Conservation (phyloP, 2,329 filamentous ascomycete genomes). For the Neonectria magnoliae region DNA sequence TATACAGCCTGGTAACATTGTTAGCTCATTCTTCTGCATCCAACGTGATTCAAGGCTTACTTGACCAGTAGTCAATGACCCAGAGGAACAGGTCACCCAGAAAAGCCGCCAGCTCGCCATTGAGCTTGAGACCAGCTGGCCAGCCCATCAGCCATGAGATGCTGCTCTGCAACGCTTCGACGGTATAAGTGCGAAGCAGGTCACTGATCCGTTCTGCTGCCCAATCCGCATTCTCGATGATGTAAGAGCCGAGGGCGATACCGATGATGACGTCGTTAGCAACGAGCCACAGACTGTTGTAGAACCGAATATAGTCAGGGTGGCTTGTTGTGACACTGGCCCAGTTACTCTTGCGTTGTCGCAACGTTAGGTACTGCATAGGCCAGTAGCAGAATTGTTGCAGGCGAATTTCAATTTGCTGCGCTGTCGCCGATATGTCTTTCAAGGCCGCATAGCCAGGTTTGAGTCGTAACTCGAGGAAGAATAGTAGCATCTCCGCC, state of each 20-base stretch:
- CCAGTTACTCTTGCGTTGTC: constrained; percentile 92
- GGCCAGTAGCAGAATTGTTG: constrained; percentile 99
- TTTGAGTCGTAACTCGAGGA: constrained; percentile 86
- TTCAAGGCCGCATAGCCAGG: constrained; percentile 87
- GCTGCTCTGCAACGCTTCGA: constrained; percentile 86
- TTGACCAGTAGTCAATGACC: constrained; percentile 98
- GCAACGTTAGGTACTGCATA: constrained; percentile 91
- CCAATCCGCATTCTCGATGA: constrained; percentile 91
- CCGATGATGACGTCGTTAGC: constrained; percentile 99
- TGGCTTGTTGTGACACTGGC: constrained; percentile 94
- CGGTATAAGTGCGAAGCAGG: constrained; percentile 82
- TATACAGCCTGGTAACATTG: constrained; percentile 71
- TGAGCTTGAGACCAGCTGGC: constrained; percentile 94
- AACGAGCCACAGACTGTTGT: constrained; percentile 98
- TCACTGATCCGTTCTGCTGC: constrained; percentile 83
- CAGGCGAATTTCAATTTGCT: constrained; percentile 95
- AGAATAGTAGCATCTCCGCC: constrained; percentile 79
- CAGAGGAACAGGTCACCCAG: constrained; percentile 95
- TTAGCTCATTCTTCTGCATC: constrained; percentile 32
- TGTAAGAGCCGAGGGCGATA: constrained; percentile 94
- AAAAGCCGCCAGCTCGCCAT: constrained; percentile 92
- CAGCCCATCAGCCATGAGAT: constrained; percentile 97
- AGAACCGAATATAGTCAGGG: constrained; percentile 98
- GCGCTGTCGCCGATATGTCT: constrained; percentile 94
- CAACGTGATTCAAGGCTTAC: constrained; percentile 56